Evolutionary conservation across 495 filamentous ascomycete species (phyloP).

Genomic region (Xylaria sp.): DNA sequence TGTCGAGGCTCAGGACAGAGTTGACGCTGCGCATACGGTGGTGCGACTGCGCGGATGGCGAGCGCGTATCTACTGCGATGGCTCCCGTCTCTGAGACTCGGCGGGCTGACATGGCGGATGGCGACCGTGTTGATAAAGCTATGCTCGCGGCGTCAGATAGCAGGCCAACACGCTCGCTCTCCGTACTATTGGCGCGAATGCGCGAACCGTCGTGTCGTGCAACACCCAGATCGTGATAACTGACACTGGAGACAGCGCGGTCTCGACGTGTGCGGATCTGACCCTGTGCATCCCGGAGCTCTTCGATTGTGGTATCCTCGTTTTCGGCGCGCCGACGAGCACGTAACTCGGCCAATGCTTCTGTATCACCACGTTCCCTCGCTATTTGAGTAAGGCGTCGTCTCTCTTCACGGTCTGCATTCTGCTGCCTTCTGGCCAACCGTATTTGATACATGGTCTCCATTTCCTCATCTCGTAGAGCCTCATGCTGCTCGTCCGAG

Average conservation of each 20-base stretch:
- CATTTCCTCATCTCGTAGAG: constrained; percentile 89
- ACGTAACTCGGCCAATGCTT: constrained; percentile 67
- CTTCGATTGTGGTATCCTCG: constrained; percentile 48
- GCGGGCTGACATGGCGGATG: constrained; percentile 34
- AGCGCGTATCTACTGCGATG: constrained; percentile 12
- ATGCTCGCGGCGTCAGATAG: constrained; percentile 74
- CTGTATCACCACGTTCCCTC: constrained; percentile 69
- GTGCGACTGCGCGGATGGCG: constrained; percentile 38
- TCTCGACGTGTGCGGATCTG: constrained; percentile 68
- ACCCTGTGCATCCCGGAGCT: constrained; percentile 71
- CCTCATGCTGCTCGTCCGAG: constrained; percentile 70
- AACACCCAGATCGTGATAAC: constrained; percentile 84
- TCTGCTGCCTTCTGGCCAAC: constrained; percentile 74
- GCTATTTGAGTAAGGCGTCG: constrained; percentile 70
- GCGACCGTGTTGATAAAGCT: constrained; percentile 42
- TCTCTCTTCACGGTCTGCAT: constrained; percentile 77
- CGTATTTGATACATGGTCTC: constrained; percentile 90
- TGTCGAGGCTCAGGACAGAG: constrained; percentile 58
- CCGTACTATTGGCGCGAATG: constrained; percentile 78
- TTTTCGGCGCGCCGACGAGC: constrained; percentile 48
- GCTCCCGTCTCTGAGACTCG: constrained; percentile 23
- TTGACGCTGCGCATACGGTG: constrained; percentile 52
- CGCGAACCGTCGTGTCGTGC: constrained; percentile 89
- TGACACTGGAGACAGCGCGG: constrained; percentile 79
- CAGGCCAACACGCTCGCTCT: constrained; percentile 77